Percentiles rank a stretch among this genome's conserved stretches.
Conservation (phyloP, 306 rosid genomes). For the Trifolium subterraneum region DNA sequence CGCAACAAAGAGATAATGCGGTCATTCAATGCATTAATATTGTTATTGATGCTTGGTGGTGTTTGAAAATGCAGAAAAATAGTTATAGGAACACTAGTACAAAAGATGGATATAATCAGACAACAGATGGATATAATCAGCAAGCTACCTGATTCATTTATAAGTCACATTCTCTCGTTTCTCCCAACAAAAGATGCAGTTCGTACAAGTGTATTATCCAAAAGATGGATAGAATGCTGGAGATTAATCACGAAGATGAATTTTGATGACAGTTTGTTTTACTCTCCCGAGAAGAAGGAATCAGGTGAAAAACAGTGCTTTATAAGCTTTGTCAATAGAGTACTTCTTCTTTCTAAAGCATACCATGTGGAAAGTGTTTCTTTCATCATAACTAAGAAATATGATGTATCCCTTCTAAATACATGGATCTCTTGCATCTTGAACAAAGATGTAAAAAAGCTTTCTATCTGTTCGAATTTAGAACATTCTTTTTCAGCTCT, state of each 20-base stretch:
- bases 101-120: too few species aligned
- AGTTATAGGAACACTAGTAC: too few species aligned
- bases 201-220: slow-evolving; percentile 14
- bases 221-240: slow-evolving; percentile 20
- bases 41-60: too few species aligned
- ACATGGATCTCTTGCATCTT: slow-evolving; percentile 18
- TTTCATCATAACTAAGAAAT: neutral
- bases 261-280: neutral
- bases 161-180: neutral
- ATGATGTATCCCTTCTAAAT: neutral
- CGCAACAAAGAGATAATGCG: too few species aligned
- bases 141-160: slow-evolving; percentile 16
- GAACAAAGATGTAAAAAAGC: too few species aligned
- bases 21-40: too few species aligned
- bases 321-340: neutral
- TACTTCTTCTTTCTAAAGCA: neutral
- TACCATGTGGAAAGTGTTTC: neutral
- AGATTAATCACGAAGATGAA: neutral
- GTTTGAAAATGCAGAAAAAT: too few species aligned
- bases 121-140: neutral
- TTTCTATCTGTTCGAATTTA: too few species aligned
- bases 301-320: neutral
- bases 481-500: too few species aligned
- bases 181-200: slow-evolving; percentile 31
- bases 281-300: neutral